Conservation (phyloP, 108 stramenopile species). For the Pseudonitzschia multiseries region DNA sequence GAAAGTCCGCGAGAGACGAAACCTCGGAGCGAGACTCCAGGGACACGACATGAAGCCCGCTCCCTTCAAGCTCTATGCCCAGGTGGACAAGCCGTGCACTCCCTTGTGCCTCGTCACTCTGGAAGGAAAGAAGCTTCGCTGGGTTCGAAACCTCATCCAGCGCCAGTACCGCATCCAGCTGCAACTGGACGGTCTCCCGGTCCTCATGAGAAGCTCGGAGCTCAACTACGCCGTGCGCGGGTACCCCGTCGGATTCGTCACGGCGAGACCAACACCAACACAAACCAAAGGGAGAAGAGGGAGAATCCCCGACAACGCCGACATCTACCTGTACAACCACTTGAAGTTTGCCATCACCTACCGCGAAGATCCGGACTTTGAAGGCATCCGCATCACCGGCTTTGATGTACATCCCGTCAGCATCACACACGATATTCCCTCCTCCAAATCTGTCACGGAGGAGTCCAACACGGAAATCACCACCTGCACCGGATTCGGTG, state of each 20-base stretch:
- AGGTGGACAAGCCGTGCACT: constrained; percentile 52
- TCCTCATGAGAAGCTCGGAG: constrained; percentile 74
- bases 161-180: constrained; percentile 94
- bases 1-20: constrained; percentile 48
- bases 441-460: not conserved
- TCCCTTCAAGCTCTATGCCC: constrained; percentile 58
- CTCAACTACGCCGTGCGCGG: constrained; percentile 79
- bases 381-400: constrained; percentile 90
- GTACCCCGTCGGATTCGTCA: constrained; percentile 82
- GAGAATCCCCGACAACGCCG: not conserved
- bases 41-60: constrained; percentile 66
- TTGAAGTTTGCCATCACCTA: constrained; percentile 86
- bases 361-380: constrained; percentile 64
- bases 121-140: constrained; percentile 58
- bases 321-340: constrained; percentile 90
- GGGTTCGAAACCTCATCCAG: constrained; percentile 84
- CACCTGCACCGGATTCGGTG: constrained; percentile 39
- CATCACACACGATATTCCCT: constrained; percentile 69
- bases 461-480: not conserved
- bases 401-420: constrained; percentile 93
- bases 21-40: constrained; percentile 71
- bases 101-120: constrained; percentile 57
- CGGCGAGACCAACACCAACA: not conserved
- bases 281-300: not conserved
- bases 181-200: constrained; percentile 81